Evolutionary conservation across 2,329 filamentous ascomycete genomes (phyloP).

Genomic region (Diaporthe sp.): DNA sequence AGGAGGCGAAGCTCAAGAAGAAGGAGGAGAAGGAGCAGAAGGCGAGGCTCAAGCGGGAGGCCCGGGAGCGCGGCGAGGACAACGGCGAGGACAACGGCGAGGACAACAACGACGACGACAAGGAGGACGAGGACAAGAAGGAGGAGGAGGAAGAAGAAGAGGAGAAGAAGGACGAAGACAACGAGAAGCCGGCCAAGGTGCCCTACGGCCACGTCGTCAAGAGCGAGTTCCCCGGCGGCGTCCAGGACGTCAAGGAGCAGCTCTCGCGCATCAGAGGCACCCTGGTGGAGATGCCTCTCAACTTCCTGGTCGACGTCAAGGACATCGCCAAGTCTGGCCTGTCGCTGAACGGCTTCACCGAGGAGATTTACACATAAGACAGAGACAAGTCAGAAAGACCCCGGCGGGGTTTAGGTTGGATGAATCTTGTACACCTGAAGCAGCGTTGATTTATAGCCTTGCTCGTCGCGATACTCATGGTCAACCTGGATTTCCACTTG

Average conservation of each 20-base stretch:
- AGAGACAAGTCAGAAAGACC: not conserved
- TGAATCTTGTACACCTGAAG: slow-evolving; percentile 18
- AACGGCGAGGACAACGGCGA: slow-evolving; percentile 37
- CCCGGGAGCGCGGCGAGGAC: not conserved
- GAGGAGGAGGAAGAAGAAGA: slow-evolving; percentile 50
- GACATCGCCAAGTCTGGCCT: slow-evolving; percentile 89
- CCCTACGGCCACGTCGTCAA: slow-evolving; percentile 89
- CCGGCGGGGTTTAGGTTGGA: not conserved
- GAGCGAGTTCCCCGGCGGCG: slow-evolving; percentile 80
- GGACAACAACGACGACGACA: slow-evolving; percentile 49
- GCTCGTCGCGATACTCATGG: slow-evolving; percentile 4
- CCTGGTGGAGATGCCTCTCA: slow-evolving; percentile 89
- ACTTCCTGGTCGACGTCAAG: slow-evolving; percentile 83
- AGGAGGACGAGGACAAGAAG: slow-evolving; percentile 62
- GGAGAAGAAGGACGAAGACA: slow-evolving; percentile 53
- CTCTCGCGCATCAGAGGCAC: slow-evolving; percentile 74
- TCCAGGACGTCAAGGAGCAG: slow-evolving; percentile 77
- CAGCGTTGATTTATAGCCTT: slow-evolving; percentile 28
- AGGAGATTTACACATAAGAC: slow-evolving; percentile 75
- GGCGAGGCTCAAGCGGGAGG: slow-evolving; percentile 36
- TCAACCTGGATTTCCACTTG: slow-evolving; percentile 6
- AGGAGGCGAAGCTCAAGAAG: slow-evolving; percentile 49
- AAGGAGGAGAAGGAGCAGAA: slow-evolving; percentile 55
- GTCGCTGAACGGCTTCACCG: slow-evolving; percentile 76
- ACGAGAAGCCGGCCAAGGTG: slow-evolving; percentile 64